Base-by-base conservation (phyloP, 2,329 filamentous ascomycete genomes). In the Neocatenulostroma microsporum region DNA sequence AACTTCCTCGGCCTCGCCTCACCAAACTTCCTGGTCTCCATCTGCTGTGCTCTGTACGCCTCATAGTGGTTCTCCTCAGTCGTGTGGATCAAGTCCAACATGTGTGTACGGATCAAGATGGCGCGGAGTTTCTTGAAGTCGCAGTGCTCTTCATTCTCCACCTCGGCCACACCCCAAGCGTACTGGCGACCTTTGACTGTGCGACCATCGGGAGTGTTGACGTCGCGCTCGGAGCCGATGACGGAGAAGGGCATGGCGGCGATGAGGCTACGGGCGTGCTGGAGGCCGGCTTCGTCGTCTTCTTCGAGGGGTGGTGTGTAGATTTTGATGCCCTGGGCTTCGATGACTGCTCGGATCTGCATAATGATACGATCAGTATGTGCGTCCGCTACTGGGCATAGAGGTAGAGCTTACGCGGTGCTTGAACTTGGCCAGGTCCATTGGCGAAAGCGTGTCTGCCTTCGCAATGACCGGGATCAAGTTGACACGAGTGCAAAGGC, bases 121-220 rank as follows among this genome's bases (percentile, higher is more conserved):
- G 89, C 94, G 57, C 91, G 88, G 47, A 98, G 83, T 76, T 98
- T 98, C 83, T 98, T 98, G 76, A 98, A 98, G 69, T 98, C 91
- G 70, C 91, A 98, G 76, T 98, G 91, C 62, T 98, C 91, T 70
- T 98, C 91, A 62, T 98, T 98, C 76, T 98, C 91, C 35, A 98
- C 91, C 68, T 98, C 91, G 45, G 91, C 91, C 56, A 98, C 91
- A 74, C 91, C 91, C 91, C 91, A 98, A 38, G 87, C 86, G 70
- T 98, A 98, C 68, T 98, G 93, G 47, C 91, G 87, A 51, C 91
- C 91, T 78, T 98, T 98, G 64, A 96, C 88, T 49, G 94, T 93
- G 63, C 89, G 89, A 56, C 86, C 87, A 58, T 98, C 91, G 55
- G 80, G 75, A 37, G 88, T 94, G 78, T 94, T 94, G 54, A 98